These are phyloP conservation scores for Botrytis galanthina DNA, from an alignment of 2,329 filamentous ascomycete genomes.

Conservation along the genomic window DNA sequence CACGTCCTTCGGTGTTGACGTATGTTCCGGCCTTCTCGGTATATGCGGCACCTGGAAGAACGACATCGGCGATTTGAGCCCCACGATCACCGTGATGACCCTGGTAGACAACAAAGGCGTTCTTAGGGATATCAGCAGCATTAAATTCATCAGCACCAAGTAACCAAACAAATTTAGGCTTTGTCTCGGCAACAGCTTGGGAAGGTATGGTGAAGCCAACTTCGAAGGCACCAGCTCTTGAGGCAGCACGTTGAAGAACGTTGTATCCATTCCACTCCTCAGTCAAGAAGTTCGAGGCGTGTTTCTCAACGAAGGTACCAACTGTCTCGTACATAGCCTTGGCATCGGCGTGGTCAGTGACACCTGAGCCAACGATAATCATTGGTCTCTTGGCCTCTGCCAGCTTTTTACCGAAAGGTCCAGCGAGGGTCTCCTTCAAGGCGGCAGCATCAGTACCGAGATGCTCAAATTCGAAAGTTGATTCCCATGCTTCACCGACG, in stretches of 20 bases:
- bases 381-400: conserved; percentile 85
- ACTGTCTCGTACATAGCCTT: conserved; percentile 92
- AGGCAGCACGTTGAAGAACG: conserved; percentile 89
- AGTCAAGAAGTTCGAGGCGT: conserved; percentile 82
- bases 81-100: conserved; percentile 95
- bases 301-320: conserved; percentile 88
- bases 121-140: conserved; percentile 84
- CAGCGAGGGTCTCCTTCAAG: conserved; percentile 80
- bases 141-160: conserved; percentile 91
- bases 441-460: conserved; percentile 76
- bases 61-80: conserved; percentile 87
- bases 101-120: conserved; percentile 96
- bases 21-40: conserved; percentile 96
- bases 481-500: conserved; percentile 86
- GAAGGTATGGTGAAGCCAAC: conserved; percentile 91
- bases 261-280: conserved; percentile 97
- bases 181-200: conserved; percentile 74
- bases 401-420: conserved; percentile 90
- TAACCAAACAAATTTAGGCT: conserved; percentile 94
- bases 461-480: conserved; percentile 93
- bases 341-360: conserved; percentile 85
- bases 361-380: conserved; percentile 92
- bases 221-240: conserved; percentile 89
- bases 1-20: conserved; percentile 95
- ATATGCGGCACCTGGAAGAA: conserved; percentile 92